Conservation (phyloP, 1,139 yeast genomes). For the Lodderomyces theae region DNA sequence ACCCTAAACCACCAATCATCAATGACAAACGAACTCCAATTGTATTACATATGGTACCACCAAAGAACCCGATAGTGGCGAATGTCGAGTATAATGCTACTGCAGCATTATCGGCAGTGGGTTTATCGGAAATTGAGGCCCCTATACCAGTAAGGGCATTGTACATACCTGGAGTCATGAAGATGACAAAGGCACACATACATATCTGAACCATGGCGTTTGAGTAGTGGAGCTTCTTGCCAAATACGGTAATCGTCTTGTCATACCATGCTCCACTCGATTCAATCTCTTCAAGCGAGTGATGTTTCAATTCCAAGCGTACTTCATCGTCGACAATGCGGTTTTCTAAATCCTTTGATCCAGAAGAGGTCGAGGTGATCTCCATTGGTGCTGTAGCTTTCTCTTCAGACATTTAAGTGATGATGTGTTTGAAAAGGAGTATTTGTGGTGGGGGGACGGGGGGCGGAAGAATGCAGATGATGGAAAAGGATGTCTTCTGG, state of each 20-base stretch:
- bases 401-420: neutral
- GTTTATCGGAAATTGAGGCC: conserved; percentile 39
- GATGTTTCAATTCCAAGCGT: conserved; percentile 27
- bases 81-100: conserved; percentile 57
- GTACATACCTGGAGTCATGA: conserved; percentile 55
- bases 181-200: conserved; percentile 48
- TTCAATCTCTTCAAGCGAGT: conserved; percentile 28
- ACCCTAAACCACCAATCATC: conserved; percentile 55
- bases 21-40: conserved; percentile 50
- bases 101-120: conserved; percentile 49
- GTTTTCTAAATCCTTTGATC: conserved; percentile 13
- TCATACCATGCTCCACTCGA: conserved; percentile 44
- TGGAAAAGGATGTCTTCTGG: too few species aligned
- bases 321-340: conserved; percentile 12
- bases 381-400: conserved; percentile 4
- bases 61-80: conserved; percentile 57
- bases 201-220: conserved; percentile 44
- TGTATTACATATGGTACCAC: conserved; percentile 56
- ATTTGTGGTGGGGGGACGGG: too few species aligned
- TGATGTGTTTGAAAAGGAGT: too few species aligned
- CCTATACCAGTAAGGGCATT: conserved; percentile 58
- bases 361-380: conserved; percentile 6
- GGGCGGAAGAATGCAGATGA: too few species aligned
- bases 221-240: conserved; percentile 28
- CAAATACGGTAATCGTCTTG: conserved; percentile 17